Base-by-base conservation (phyloP, 106 monocot species). In the Cymbidium sinense region DNA sequence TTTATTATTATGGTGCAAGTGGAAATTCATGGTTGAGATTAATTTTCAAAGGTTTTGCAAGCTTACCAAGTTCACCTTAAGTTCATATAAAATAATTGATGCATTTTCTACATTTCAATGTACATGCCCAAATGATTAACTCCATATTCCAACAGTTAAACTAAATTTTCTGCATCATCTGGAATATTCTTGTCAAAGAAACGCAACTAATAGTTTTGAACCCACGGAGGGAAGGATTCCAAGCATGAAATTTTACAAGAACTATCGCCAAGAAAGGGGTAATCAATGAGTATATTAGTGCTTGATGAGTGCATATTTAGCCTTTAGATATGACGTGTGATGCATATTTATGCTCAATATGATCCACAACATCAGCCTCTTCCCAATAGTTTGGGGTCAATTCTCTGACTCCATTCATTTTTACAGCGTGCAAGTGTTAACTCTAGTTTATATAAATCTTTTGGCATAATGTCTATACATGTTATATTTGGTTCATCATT, bases 41-140 rank as follows among this genome's bases (percentile, higher is more conserved):
- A 39, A 21, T n/a, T 71, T 43, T 43, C 27, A 4, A 47, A 43
- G n/a, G 25, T 74, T 47, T 2, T 47, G 15, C 23, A 47, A 30
- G 21, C 21, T 47, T 90, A 98, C 96, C 85, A 52, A 92, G 27
- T 64, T 27, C 54, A 17, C 18, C 54, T 54, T 54, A 62, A 62
- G 23, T 62, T 47, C 23, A 67, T 67, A 33, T 33, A 13, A 30
- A 21, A 21, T 67, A 15, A 67, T 33, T 67, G 20, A 64, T 64
- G 64, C 64, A 64, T 64, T 4, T 28, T 64, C 64, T 9, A 28
- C 64, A 23, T 64, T 64, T 28, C n/a, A 64, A 23, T 28, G 27
- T 28, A 64, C 4, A 62, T 8, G 1, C 27, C n/a, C 23, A 62
- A 62, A 62, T 6, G 1, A 23, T 25, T 62, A 6, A 27, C 12